A percentile compares a stretch with the other conserved stretches of the same genome.
Conservation (phyloP, 192 early-diverging fungal genomes). For the Kappamyces sp. region DNA sequence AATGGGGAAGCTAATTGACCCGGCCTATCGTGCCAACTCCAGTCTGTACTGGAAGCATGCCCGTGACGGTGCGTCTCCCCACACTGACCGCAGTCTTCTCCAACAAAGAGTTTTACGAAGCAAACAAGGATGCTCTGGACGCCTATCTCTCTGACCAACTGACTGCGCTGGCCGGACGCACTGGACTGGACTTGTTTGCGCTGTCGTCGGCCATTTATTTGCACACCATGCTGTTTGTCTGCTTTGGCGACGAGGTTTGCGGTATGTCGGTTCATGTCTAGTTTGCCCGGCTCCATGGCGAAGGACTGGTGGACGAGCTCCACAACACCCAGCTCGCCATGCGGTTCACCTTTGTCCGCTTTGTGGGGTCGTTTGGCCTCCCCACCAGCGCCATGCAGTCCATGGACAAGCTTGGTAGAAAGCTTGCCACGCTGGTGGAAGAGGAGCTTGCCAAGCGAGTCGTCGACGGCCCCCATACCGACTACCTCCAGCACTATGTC, state of each 20-base stretch:
- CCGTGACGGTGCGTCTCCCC: neutral
- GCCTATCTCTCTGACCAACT: neutral
- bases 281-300: neutral
- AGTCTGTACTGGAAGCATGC: constrained; percentile 3
- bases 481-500: constrained; percentile 3
- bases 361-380: constrained; percentile 3
- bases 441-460: too few species aligned
- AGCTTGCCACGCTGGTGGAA: too few species aligned
- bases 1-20: constrained; percentile 2
- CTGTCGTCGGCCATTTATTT: constrained; percentile 7
- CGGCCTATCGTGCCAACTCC: constrained; percentile 1
- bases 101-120: too few species aligned
- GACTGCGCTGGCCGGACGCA: neutral
- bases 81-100: too few species aligned
- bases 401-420: neutral
- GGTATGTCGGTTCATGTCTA: neutral
- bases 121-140: neutral
- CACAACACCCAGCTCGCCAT: neutral
- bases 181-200: constrained; percentile 9
- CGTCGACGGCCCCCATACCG: neutral
- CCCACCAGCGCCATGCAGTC: neutral
- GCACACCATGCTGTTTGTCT: constrained; percentile 8
- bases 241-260: constrained; percentile 8
- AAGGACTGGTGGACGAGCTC: constrained; percentile 11
- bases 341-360: constrained; percentile 1